phyloP scores from a whole-genome alignment of 179 eudicot species.

The Heliamphora pulchella region DNA sequence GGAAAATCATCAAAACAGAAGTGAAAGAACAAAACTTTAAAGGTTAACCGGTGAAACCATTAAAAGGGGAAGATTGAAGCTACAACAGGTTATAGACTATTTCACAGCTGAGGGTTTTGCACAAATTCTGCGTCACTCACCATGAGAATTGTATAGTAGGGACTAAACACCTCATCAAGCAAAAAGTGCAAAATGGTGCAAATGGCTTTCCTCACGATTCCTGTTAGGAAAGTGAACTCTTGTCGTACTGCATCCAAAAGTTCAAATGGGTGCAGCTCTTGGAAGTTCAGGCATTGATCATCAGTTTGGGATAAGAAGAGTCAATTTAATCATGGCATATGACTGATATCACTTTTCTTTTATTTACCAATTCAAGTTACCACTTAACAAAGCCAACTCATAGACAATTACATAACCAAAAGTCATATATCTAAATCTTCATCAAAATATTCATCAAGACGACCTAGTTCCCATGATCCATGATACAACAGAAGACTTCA shows the following conservation, averaged over 20 bases:
- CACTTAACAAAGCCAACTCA: neutral
- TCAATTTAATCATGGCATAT: neutral
- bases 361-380: neutral
- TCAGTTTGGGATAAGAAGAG: neutral
- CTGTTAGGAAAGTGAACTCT: neutral
- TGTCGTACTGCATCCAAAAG: neutral
- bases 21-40: neutral
- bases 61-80: neutral
- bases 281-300: neutral
- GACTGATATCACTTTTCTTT: neutral
- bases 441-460: neutral
- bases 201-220: neutral
- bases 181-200: neutral
- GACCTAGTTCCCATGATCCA: neutral
- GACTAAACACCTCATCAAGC: neutral
- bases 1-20: neutral
- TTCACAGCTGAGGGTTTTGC: neutral
- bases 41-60: neutral
- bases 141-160: neutral
- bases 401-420: neutral
- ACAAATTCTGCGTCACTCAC: neutral
- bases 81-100: neutral
- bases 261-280: neutral
- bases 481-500: neutral
- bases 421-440: neutral